phyloP scores from a whole-genome alignment of 345 rosid species.

The Melastoma malabathricum region DNA sequence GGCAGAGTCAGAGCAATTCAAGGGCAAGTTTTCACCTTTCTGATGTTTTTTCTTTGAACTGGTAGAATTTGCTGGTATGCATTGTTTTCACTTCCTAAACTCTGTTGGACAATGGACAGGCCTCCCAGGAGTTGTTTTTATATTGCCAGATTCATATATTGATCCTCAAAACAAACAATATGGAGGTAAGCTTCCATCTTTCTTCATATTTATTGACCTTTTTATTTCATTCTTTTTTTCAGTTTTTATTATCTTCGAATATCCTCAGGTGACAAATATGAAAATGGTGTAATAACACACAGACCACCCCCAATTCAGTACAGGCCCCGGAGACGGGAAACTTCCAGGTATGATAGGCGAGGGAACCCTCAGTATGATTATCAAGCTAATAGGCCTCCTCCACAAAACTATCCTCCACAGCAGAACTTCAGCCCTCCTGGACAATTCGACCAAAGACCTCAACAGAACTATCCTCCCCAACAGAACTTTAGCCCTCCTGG shows the following conservation, averaged over 20 bases:
- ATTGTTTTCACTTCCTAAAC: too few species aligned
- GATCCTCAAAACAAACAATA: conserved; percentile 81
- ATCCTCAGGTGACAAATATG: conserved; percentile 70
- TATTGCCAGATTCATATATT: conserved; percentile 87
- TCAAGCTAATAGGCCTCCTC: conserved; percentile 12
- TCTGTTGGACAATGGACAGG: conserved; percentile 22
- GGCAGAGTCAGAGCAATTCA: conserved; percentile 66
- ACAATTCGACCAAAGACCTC: conserved; percentile 5
- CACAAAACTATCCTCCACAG: conserved; percentile 18
- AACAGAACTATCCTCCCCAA: conserved; percentile 10
- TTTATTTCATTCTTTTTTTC: too few species aligned
- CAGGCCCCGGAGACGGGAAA: conserved; percentile 21
- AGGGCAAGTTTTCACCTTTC: conserved; percentile 19
- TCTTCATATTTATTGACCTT: not conserved
- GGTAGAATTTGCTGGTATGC: too few species aligned
- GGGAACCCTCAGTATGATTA: conserved; percentile 24
- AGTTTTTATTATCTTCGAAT: too few species aligned
- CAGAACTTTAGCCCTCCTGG: conserved; percentile 20
- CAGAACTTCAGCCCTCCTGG: conserved; percentile 20
- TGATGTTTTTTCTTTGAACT: not conserved
- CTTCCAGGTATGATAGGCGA: conserved; percentile 30
- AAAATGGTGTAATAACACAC: conserved; percentile 65
- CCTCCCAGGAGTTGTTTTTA: conserved; percentile 68
- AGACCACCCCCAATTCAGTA: conserved; percentile 68
- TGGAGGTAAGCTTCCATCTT: conserved; percentile 50